phyloP scores from a whole-genome alignment of 192 early-diverging fungal species.

The Lobosporangium transversale region DNA sequence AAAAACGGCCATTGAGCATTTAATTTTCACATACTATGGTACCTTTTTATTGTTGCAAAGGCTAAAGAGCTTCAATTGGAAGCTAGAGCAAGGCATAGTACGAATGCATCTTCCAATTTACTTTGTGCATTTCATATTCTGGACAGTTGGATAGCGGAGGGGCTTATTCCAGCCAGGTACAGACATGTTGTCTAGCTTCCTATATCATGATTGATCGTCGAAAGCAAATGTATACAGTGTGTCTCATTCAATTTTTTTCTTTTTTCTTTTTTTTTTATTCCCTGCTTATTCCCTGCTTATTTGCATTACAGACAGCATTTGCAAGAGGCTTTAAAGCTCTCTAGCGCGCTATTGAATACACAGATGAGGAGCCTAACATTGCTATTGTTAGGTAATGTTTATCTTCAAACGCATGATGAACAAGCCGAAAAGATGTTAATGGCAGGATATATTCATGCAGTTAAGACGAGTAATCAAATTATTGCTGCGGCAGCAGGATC shows the following conservation, averaged over 20 bases:
- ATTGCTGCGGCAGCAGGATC: conserved; percentile 34
- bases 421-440: conserved; percentile 59
- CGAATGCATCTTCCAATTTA: conserved; percentile 12
- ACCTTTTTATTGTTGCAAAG: background rate
- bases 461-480: conserved; percentile 38
- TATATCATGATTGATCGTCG: no score
- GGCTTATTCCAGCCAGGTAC: conserved; percentile 38
- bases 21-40: background rate
- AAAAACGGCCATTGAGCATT: no score
- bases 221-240: no score
- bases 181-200: background rate
- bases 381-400: conserved; percentile 49
- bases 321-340: conserved; percentile 52
- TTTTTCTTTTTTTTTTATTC: background rate
- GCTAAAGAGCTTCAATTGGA: conserved; percentile 23
- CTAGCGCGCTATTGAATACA: conserved; percentile 38
- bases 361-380: conserved; percentile 54
- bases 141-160: conserved; percentile 37
- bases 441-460: conserved; percentile 39
- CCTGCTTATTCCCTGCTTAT: no score
- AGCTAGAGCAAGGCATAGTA: conserved; percentile 14
- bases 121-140: conserved; percentile 38
- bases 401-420: conserved; percentile 51
- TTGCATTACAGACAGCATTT: conserved; percentile 56
- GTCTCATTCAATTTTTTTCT: no score